Evolutionary conservation across 495 filamentous ascomycete species (phyloP), one percentile per base, ranked within the genome.

Genomic region (Tuber calosporum): DNA sequence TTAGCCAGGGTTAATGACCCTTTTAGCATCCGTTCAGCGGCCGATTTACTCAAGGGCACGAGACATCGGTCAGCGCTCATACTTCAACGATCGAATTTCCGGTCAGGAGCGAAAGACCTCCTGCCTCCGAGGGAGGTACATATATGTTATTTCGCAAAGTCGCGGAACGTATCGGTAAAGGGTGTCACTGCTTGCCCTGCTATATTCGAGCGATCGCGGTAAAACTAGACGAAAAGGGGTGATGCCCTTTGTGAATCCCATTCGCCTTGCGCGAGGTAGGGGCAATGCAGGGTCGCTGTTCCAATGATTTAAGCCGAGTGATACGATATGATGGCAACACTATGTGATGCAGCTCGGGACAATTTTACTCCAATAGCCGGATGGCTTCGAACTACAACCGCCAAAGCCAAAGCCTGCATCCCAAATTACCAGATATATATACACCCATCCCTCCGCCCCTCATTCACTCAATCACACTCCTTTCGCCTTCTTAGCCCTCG

Each of bases 401-500:
- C 53, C 15, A 6, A 62, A 62, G 53, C 3, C 26, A 62, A 62
- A 62, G 3, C 5, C n/a, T 62, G 17, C 53, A 62, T 62, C n/a
- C 53, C 53, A 30, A 30, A 62, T 62, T 30, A n/a, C n/a, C 53
- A 13, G 53, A 30, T 62, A 62, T 62, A 62, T 62, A 62, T 30
- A 62, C 53, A 26, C 48, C 48, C n/a, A 26, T 53, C 30, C 22
- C 48, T 30, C n/a, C 9, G 4, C 8, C 22, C 0, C n/a, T 9
- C n/a, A 62, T 6, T 7, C 53, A 17, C 11, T 30, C 53, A 15
- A 9, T 62, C 53, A 62, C 53, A 4, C n/a, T 30, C 48, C 48
- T n/a, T 30, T 62, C 53, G 11, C 53, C 53, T 62, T 62, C 53
- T 62, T 62, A 62, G 53, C n/a, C 53, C 53, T 62, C 53, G 53